Evolutionary conservation across 1,284 basidiomycete species (phyloP).

Genomic region (Macrocystidia cucumis): DNA sequence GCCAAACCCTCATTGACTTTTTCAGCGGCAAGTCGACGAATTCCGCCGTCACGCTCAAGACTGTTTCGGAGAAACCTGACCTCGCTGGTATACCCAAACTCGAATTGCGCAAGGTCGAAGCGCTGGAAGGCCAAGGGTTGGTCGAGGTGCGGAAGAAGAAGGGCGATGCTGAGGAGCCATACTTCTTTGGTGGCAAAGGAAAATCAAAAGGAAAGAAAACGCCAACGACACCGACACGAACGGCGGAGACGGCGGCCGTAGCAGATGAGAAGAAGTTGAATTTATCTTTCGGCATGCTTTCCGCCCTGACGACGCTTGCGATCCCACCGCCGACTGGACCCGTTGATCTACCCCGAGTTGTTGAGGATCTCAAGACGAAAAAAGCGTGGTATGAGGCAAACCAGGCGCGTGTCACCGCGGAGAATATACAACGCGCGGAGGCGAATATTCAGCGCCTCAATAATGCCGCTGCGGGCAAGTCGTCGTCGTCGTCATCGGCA

Average conservation of each 20-base stretch:
- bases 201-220: conserved; percentile 45
- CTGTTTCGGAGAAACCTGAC: conserved; percentile 35
- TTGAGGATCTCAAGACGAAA: conserved; percentile 91
- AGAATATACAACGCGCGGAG: conserved; percentile 75
- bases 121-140: conserved; percentile 59
- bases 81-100: conserved; percentile 75
- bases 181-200: conserved; percentile 74
- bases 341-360: conserved; percentile 75
- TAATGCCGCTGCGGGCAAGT: conserved; percentile 35
- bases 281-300: conserved; percentile 80
- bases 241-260: conserved; percentile 31
- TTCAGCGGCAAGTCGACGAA: conserved; percentile 75
- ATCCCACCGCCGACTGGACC: conserved; percentile 84
- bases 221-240: conserved; percentile 28
- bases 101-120: conserved; percentile 82
- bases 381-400: conserved; percentile 90
- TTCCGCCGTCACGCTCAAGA: conserved; percentile 44
- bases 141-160: conserved; percentile 92
- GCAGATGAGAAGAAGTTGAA: conserved; percentile 49
- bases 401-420: conserved; percentile 58
- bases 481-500: conserved; percentile 20
- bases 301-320: conserved; percentile 82
- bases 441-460: conserved; percentile 70
- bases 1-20: conserved; percentile 88
- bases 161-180: conserved; percentile 76